phyloP scores from a whole-genome alignment of 306 rosid species.

The Prunus mira region DNA sequence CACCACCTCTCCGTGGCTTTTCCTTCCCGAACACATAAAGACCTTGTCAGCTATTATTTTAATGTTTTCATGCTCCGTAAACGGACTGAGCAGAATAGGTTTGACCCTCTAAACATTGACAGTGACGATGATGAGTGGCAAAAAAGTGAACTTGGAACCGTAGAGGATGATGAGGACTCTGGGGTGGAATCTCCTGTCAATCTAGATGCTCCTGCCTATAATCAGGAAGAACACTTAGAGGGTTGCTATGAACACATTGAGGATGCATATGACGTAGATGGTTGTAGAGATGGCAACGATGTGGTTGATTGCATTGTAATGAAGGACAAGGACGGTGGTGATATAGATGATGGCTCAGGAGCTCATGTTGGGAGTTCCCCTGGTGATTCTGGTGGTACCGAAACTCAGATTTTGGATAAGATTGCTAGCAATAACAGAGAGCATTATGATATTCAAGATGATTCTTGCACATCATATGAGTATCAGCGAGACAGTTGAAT shows the following conservation, averaged over 20 bases:
- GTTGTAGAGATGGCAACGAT: not conserved
- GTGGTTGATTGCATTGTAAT: conserved; percentile 7
- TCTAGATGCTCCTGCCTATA: conserved; percentile 18
- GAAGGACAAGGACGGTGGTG: conserved; percentile 27
- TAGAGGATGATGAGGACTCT: conserved; percentile 22
- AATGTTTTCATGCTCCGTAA: conserved; percentile 35
- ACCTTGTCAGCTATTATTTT: conserved; percentile 40
- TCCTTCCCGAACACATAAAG: conserved; percentile 28
- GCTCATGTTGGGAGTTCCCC: conserved; percentile 10
- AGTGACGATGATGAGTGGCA: conserved; percentile 41
- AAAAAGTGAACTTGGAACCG: conserved; percentile 16
- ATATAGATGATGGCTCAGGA: conserved; percentile 25
- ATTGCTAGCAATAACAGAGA: not conserved
- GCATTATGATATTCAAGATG: conserved; percentile 27
- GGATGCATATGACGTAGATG: conserved; percentile 23
- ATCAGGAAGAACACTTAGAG: conserved; percentile 11
- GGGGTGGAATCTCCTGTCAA: conserved; percentile 28
- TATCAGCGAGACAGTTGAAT: conserved; percentile 14
- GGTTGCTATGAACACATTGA: conserved; percentile 22
- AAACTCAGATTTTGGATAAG: conserved; percentile 4
- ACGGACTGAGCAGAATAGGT: conserved; percentile 36
- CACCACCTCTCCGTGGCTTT: conserved; percentile 21
- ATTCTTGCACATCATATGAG: conserved; percentile 32
- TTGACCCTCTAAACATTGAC: conserved; percentile 29
- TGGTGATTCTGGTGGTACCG: conserved; percentile 3